A percentile compares a stretch with the other conserved stretches of the same genome.
Conservation (phyloP, 2,329 filamentous ascomycete genomes). For the Aspergillus sp. region DNA sequence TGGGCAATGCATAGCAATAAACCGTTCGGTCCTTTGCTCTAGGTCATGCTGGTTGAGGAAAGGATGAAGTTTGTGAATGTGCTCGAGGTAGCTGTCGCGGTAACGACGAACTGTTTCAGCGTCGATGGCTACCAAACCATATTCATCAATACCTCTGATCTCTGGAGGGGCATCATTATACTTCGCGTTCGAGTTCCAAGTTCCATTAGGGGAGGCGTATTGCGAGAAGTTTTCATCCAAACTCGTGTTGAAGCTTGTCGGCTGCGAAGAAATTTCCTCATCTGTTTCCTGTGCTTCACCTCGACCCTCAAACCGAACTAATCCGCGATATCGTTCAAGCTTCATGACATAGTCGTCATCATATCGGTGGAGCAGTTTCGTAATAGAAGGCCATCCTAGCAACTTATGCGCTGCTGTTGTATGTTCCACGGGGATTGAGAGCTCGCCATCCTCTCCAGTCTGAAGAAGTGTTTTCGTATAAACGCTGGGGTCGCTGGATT, state of each 20-base stretch:
- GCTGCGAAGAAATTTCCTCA: conserved; percentile 43
- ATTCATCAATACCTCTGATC: conserved; percentile 50
- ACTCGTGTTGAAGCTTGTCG: conserved; percentile 19
- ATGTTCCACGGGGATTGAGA: conserved; percentile 79
- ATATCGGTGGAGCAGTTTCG: conserved; percentile 61
- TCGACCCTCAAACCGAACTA: conserved; percentile 73
- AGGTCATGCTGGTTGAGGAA: conserved; percentile 59
- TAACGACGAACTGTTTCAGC: conserved; percentile 50
- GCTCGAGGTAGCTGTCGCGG: conserved; percentile 55
- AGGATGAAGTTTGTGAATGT: conserved; percentile 65
- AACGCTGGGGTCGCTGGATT: background rate
- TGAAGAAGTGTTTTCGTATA: conserved; percentile 13
- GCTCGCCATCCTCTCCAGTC: conserved; percentile 50
- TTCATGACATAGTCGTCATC: conserved; percentile 72
- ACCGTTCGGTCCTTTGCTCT: conserved; percentile 52
- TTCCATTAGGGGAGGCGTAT: conserved; percentile 46
- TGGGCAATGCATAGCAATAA: conserved; percentile 51
- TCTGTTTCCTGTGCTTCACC: conserved; percentile 70
- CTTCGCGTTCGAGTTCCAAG: conserved; percentile 51
- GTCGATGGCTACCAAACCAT: conserved; percentile 56
- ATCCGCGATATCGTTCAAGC: conserved; percentile 70
- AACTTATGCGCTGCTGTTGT: conserved; percentile 86
- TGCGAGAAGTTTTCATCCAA: conserved; percentile 32
- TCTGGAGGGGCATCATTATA: conserved; percentile 30
- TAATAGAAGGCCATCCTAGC: conserved; percentile 69